Evolutionary conservation across 768 basidiomycete genomes (phyloP).

Genomic region (Kwoniella pini): DNA sequence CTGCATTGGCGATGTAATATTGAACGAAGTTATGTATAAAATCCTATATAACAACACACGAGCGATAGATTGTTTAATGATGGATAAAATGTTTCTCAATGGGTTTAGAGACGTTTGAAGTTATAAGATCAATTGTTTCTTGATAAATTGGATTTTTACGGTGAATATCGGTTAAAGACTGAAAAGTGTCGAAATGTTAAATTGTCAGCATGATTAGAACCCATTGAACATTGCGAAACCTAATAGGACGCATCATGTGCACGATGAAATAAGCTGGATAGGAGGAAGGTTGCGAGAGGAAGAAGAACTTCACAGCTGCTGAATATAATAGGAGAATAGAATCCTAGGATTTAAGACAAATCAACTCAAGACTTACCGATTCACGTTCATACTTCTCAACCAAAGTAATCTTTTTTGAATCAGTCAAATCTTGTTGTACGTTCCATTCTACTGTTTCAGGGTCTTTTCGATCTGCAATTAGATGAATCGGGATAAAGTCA

Average conservation of each 20-base stretch:
- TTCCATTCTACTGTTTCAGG: conserved; percentile 2
- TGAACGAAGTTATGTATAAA: too few relatives aligned
- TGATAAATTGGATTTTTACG: conserved; percentile 1
- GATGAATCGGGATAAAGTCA: too few relatives aligned
- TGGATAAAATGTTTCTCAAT: conserved; percentile 4
- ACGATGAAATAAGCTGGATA: too few relatives aligned
- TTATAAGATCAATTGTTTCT: conserved; percentile 1
- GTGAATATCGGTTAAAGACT: conserved; percentile 5
- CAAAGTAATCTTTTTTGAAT: not conserved
- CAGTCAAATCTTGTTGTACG: conserved; percentile 3
- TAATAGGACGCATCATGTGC: too few relatives aligned
- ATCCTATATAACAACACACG: too few relatives aligned
- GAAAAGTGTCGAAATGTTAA: too few relatives aligned
- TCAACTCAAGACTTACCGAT: conserved; percentile 3
- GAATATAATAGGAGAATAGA: too few relatives aligned
- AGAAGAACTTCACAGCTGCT: too few relatives aligned
- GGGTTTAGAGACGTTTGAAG: not conserved
- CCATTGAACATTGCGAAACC: too few relatives aligned
- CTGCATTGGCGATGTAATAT: too few relatives aligned
- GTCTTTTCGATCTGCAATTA: conserved; percentile 3
- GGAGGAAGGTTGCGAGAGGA: too few relatives aligned
- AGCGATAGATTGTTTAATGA: not conserved
- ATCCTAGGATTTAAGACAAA: conserved; percentile 1
- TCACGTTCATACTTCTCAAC: conserved; percentile 3
- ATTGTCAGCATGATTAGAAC: too few relatives aligned